Evolutionary conservation across 768 basidiomycete species (phyloP), one percentile per base, ranked within the genome.

Genomic region (Gelatoporia subvermispora): DNA sequence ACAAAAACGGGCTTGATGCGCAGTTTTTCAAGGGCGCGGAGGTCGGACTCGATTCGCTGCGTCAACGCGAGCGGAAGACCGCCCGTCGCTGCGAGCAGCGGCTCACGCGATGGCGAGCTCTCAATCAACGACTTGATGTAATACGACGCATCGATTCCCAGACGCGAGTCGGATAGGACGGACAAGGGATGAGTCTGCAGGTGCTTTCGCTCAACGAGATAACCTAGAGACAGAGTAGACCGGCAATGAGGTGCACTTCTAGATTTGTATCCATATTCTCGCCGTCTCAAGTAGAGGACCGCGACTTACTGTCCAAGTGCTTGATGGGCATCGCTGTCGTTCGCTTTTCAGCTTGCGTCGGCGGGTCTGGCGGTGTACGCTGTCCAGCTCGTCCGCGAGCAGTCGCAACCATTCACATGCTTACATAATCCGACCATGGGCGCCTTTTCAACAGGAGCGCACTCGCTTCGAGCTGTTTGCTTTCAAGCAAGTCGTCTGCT

Each of bases 1-100:
- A 99, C 91, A 60, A 99, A 95, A n/a, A 99, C 92, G 18, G 96
- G 96, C 65, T 95, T 96, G 76, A 99, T 97, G 56, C 79, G 84
- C 28, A 89, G 74, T 69, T 85, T 86, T 75, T 96, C 93, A 62
- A 98, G 84, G 13, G 79, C 73, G 41, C 94, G 87, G 40, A 98
- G 75, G 74, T 99, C 94, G 35, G 82, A 75, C 70, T 97, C 94
- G 65, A 99, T 91, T 54, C 90, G 85, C 57, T 79, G 76, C 20
- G 84, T 85, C 47, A 99, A 77, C 41, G 91, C 86, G 49, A 97
- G 78, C 1, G 95, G 96, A 16, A 94, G 79, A 35, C 96, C 96
- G 17, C 96, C 96, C 1, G 94, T 95, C 1, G 95, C 93, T 0
- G 94, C 89, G 11, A 97, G 81, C 28, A 97, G 79, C 13, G 93